phyloP scores from a whole-genome alignment of 2,329 filamentous ascomycete genomes.

The Microcyclospora tardicrescens region DNA sequence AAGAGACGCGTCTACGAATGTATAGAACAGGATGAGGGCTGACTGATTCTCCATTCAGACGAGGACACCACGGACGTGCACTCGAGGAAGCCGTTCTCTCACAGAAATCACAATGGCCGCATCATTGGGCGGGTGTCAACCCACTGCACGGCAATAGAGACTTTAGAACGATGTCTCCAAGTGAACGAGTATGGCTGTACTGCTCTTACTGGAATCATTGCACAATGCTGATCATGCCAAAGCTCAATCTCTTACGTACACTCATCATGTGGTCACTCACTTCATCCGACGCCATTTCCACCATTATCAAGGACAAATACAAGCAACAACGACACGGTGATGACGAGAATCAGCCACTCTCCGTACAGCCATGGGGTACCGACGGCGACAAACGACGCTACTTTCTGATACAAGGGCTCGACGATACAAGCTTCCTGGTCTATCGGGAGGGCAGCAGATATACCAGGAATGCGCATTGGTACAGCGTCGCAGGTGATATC shows the following conservation, averaged over 20 bases:
- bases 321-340: slow-evolving; percentile 72
- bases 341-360: slow-evolving; percentile 70
- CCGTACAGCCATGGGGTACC: slow-evolving; percentile 79
- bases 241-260: slow-evolving; percentile 74
- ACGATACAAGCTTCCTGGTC: slow-evolving; percentile 86
- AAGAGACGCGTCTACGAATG: not conserved
- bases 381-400: slow-evolving; percentile 88
- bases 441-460: slow-evolving; percentile 87
- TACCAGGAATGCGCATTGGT: slow-evolving; percentile 63
- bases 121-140: slow-evolving; percentile 68
- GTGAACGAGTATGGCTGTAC: slow-evolving; percentile 54
- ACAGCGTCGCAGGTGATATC: slow-evolving; percentile 81
- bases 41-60: slow-evolving; percentile 39
- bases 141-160: slow-evolving; percentile 67
- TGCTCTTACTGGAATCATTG: not conserved
- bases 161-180: slow-evolving; percentile 71
- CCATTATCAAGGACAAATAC: slow-evolving; percentile 75
- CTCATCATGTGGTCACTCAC: slow-evolving; percentile 80
- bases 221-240: slow-evolving; percentile 14
- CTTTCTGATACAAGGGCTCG: slow-evolving; percentile 83
- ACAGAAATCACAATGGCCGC: slow-evolving; percentile 80
- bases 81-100: slow-evolving; percentile 82
- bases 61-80: slow-evolving; percentile 83
- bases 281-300: slow-evolving; percentile 71
- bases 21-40: slow-evolving; percentile 18